Evolutionary conservation across 1,284 basidiomycete species (phyloP).

Genomic region (Ganoderma resinaceum): DNA sequence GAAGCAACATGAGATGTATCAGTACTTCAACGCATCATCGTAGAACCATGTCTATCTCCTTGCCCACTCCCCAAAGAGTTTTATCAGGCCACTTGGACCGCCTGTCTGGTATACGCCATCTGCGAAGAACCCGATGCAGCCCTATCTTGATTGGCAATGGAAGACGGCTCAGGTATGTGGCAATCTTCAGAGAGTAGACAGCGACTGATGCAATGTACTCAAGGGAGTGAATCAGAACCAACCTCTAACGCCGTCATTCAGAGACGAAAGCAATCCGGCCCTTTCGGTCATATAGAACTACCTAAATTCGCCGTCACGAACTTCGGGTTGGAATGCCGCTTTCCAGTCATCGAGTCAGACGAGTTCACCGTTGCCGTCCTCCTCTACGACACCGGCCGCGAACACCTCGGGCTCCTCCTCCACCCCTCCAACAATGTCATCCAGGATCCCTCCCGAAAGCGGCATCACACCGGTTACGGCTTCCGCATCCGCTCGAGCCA

Average conservation of each 20-base stretch:
- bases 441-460: background rate
- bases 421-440: background rate
- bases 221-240: no score
- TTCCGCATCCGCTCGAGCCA: no score
- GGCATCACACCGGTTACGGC: no score
- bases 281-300: no score
- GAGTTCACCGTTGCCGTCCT: background rate
- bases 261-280: no score
- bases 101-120: background rate
- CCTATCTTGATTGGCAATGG: background rate
- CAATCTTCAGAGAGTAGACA: no score
- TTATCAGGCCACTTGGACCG: background rate
- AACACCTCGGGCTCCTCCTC: conserved; percentile 2
- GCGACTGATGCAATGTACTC: no score
- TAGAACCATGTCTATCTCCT: background rate
- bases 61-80: background rate
- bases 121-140: background rate
- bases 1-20: background rate
- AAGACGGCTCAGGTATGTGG: no score
- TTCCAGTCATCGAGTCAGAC: background rate
- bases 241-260: background rate
- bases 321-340: no score
- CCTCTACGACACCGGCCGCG: background rate
- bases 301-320: no score
- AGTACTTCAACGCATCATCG: background rate